Evolutionary conservation across 73 alveolate species (phyloP).

Genomic region (Paramecium sonneborni): DNA sequence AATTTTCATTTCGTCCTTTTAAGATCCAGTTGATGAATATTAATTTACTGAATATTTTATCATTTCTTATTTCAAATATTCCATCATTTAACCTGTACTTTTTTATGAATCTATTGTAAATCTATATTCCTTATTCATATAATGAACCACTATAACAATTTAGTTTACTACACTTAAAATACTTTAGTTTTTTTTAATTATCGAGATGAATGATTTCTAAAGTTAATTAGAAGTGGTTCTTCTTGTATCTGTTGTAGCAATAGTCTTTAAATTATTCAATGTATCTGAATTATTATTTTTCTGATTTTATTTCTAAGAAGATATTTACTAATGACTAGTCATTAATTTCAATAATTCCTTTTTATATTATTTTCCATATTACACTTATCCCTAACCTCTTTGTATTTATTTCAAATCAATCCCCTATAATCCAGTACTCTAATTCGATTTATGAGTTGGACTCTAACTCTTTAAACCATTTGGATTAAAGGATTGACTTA

Average conservation of each 20-base stretch:
- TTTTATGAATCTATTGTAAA: background rate
- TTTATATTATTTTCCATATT: background rate
- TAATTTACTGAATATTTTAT: background rate
- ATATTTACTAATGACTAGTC: constrained; percentile 7
- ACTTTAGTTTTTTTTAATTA: background rate
- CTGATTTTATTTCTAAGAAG: background rate
- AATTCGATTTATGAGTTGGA: constrained; percentile 46
- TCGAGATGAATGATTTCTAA: background rate
- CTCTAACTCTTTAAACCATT: background rate
- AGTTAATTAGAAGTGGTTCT: background rate
- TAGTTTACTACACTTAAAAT: background rate
- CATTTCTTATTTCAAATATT: background rate
- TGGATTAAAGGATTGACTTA: constrained; percentile 37
- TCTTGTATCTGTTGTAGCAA: background rate
- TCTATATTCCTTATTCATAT: background rate
- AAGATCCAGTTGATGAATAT: constrained; percentile 4
- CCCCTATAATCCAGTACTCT: background rate
- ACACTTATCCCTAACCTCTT: background rate
- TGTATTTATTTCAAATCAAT: background rate
- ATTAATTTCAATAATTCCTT: constrained; percentile 19
- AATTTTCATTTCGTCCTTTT: background rate
- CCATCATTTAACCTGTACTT: background rate
- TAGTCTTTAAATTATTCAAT: background rate
- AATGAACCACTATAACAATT: background rate
- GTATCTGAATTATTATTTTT: background rate